A percentile compares a stretch with the other conserved stretches of the same genome.
Evolutionary conservation across 2,329 filamentous ascomycete genomes (phyloP).

Genomic region (Lachnellula hyalina): DNA sequence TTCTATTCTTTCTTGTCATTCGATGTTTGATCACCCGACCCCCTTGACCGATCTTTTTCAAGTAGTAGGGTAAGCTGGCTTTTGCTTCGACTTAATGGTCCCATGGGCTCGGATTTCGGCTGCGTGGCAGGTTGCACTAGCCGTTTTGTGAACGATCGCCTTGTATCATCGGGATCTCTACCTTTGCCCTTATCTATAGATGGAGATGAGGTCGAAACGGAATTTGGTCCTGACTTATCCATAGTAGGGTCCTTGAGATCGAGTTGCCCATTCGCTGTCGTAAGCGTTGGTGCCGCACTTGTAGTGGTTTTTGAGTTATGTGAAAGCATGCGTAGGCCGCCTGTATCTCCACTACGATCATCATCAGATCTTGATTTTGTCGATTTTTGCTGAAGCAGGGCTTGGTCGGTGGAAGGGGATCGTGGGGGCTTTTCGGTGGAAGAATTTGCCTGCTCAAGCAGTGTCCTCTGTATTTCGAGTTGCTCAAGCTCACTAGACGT

Average conservation of each 20-base stretch:
- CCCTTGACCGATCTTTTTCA: conserved; percentile 44
- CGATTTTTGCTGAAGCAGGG: conserved; percentile 6
- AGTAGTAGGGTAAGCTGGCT: conserved; percentile 55
- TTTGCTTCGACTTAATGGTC: conserved; percentile 49
- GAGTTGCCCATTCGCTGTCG: conserved; percentile 22
- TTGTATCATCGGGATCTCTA: conserved; percentile 13
- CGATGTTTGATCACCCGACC: conserved; percentile 26
- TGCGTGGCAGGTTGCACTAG: conserved; percentile 15
- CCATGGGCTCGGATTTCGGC: conserved; percentile 24
- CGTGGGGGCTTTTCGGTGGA: background rate
- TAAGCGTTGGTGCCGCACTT: conserved; percentile 24
- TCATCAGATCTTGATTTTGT: conserved; percentile 7
- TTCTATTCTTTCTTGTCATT: conserved; percentile 18
- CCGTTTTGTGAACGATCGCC: conserved; percentile 22
- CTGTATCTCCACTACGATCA: conserved; percentile 4
- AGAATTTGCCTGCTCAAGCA: conserved; percentile 11
- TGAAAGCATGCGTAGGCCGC: conserved; percentile 12
- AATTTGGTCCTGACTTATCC: too few relatives aligned
- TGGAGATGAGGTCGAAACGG: background rate
- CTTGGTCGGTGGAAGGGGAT: background rate
- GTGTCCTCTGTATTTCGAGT: conserved; percentile 16
- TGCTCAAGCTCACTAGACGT: conserved; percentile 4
- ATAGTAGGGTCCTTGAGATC: conserved; percentile 10
- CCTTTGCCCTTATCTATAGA: conserved; percentile 22
- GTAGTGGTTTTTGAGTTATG: conserved; percentile 21